phyloP scores from a whole-genome alignment of 371 early-diverging fungal species.

The Saksenaea vasiformis region DNA sequence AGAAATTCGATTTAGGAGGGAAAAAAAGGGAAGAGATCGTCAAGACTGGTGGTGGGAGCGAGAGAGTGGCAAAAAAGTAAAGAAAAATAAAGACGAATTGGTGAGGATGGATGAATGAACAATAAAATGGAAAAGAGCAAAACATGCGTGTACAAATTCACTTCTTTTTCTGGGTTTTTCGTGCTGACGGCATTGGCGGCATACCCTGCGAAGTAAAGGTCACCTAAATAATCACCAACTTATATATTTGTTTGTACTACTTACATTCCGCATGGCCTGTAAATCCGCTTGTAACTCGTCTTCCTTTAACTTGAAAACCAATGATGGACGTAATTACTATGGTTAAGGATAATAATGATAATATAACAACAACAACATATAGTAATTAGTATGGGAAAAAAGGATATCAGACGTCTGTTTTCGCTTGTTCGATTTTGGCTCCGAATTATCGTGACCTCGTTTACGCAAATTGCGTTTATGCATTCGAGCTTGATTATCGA shows the following conservation, averaged over 20 bases:
- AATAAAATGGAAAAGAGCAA: background rate
- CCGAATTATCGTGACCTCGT: slow-evolving; percentile 39
- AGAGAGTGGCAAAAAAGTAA: background rate
- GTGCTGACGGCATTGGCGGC: background rate
- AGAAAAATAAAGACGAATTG: background rate
- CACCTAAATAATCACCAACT: too few relatives aligned
- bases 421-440: slow-evolving; percentile 42
- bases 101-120: background rate
- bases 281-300: slow-evolving; percentile 43
- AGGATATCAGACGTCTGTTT: slow-evolving; percentile 50
- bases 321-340: slow-evolving; percentile 34
- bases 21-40: background rate
- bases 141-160: background rate
- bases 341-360: slow-evolving; percentile 30
- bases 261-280: slow-evolving; percentile 43
- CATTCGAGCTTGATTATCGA: slow-evolving; percentile 39
- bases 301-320: slow-evolving; percentile 42
- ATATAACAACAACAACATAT: background rate
- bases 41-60: background rate
- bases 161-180: slow-evolving; percentile 2
- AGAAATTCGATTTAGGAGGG: background rate
- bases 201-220: background rate
- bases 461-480: slow-evolving; percentile 45
- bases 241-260: background rate
- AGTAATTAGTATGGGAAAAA: slow-evolving; percentile 17